Base-by-base conservation (phyloP, 1,284 basidiomycete genomes). In the Tranzscheliella williamsii region DNA sequence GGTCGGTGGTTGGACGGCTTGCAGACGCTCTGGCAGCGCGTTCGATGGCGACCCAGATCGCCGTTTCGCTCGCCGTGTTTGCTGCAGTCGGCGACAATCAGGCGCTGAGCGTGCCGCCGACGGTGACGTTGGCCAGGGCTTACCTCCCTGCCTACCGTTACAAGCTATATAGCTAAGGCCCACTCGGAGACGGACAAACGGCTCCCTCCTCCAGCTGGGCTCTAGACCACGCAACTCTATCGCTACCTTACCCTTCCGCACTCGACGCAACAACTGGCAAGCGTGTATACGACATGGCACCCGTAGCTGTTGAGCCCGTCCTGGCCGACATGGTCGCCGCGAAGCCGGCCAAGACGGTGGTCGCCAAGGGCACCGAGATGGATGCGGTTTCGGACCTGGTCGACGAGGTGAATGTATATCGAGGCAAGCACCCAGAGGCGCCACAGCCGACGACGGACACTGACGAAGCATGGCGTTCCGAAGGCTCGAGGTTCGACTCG, bases 401-500 rank as follows among this genome's bases (percentile, higher is more conserved):
- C 4, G 66, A 69, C 38, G 51, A 54, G 32, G 58, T 69, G 44
- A 63, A 62, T 41, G 45, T 57, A 38, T 68, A 68, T 38, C 57
- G 50, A 17, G 61, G 56, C 35, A 46, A 54, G 5, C 62, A 65
- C 39, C 55, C 48, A 3, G 49, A 33, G 11, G 62, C 52, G 7
- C 57, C 62, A 1, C 51, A 49, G 26, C 66, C 66, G 13, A 24
- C 21, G 6, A 12, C 29, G 6, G 40, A 35, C 5, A 29, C 31
- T 9, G 64, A 67, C 45, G 48, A 56, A 13, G 46, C 46, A 5
- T 66, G 66, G 62, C 36, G 56, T 2, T 52, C 46, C 12, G 48
- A 53, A 21, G 48, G 51, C 13, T 84, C 87, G 20, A 78, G 83
- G 60, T 88, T 91, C 70, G 88, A 89, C 75, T 78, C 82, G 13